phyloP scores from a whole-genome alignment of 176 grass and related monocot genomes.

The Aegilops tauschii region DNA sequence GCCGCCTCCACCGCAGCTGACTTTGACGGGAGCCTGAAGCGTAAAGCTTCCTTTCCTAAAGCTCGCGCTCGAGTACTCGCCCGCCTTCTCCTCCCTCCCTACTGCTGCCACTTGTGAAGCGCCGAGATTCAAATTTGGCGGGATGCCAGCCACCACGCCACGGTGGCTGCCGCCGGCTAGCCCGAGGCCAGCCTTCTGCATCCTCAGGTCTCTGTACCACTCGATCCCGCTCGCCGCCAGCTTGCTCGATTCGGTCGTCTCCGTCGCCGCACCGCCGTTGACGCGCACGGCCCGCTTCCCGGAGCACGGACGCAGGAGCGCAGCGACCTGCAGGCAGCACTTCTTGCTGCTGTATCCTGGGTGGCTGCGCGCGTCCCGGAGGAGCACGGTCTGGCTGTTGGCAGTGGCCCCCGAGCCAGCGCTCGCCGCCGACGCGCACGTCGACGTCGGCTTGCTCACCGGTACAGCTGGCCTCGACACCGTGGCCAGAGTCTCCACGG shows the following conservation, averaged over 20 bases:
- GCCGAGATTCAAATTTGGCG: conserved; percentile 30
- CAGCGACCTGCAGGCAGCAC: conserved; percentile 46
- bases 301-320: conserved; percentile 53
- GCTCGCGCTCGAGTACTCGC: not conserved
- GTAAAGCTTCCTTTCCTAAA: conserved; percentile 25
- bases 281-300: conserved; percentile 47
- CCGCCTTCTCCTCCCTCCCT: conserved; percentile 23
- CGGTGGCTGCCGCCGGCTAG: not conserved
- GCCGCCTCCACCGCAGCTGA: not conserved
- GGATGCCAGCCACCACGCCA: conserved; percentile 18
- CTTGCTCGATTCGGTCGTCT: not conserved
- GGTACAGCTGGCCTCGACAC: not conserved
- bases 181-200: conserved; percentile 39
- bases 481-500: not conserved
- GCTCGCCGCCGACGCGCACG: conserved; percentile 26
- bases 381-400: conserved; percentile 55
- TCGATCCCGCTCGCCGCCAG: conserved; percentile 17
- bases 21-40: conserved; percentile 27
- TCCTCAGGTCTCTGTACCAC: conserved; percentile 44
- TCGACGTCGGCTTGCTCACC: not conserved
- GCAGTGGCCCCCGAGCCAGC: conserved; percentile 35
- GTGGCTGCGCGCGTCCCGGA: conserved; percentile 20
- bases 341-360: not conserved
- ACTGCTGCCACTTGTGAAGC: conserved; percentile 35
- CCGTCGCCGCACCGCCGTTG: conserved; percentile 7